These are phyloP conservation scores for Sporothrix sp. DNA, from an alignment of 2,329 filamentous ascomycete species.

Conservation along the genomic window DNA sequence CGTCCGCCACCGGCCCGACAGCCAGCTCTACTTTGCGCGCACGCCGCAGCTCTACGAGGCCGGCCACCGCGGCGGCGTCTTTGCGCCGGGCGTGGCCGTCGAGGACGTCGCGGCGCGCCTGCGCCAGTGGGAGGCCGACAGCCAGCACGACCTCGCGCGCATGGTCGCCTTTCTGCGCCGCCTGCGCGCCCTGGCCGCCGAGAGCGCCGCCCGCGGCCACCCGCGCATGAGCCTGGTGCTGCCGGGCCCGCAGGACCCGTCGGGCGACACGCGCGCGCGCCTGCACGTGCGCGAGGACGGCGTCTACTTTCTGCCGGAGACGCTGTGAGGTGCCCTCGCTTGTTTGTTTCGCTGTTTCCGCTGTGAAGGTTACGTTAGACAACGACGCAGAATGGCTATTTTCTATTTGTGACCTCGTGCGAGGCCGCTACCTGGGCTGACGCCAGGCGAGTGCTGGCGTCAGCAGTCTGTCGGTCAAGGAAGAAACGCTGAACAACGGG, in stretches of 20 bases:
- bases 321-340: neutral
- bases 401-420: too few relatives aligned
- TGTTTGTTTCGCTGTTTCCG: too few relatives aligned
- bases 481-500: too few relatives aligned
- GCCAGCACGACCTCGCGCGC: neutral
- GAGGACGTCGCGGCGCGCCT: neutral
- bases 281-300: neutral
- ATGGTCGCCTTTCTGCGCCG: neutral
- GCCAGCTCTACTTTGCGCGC: constrained; percentile 20
- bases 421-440: too few relatives aligned
- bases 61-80: constrained; percentile 13
- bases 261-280: neutral
- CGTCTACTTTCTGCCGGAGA: neutral
- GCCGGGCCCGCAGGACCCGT: neutral
- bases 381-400: too few relatives aligned
- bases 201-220: neutral
- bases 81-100: neutral
- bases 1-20: constrained; percentile 3
- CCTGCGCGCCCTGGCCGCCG: neutral
- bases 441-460: too few relatives aligned
- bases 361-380: too few relatives aligned
- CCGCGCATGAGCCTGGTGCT: neutral
- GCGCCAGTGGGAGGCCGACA: neutral
- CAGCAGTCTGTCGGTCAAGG: too few relatives aligned
- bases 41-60: constrained; percentile 14